Base-by-base conservation (phyloP, 768 basidiomycete genomes). In the Suillus paluster region DNA sequence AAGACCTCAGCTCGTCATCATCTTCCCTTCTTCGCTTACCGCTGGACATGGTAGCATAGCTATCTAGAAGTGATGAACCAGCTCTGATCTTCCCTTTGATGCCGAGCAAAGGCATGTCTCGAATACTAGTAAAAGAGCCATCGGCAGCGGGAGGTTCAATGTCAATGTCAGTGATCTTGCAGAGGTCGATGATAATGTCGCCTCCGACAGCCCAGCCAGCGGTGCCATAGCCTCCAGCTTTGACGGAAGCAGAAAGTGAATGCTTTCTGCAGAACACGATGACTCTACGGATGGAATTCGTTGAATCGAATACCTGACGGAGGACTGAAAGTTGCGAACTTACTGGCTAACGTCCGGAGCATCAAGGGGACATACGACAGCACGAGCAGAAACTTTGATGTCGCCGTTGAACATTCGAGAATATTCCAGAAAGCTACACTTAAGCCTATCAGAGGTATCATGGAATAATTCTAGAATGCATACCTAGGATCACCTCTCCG, bases 201-300 rank as follows among this genome's bases (percentile, higher is more conserved):
- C 95, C 95, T 17, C 87, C 87, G 58, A 96, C 85, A 52, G 92
- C 86, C 91, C 94, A 94, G 1, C 94, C 95, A 11, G 89, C 92
- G 1, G 92, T 95, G 7, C 94, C 95, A 70, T 91, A 95, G 0
- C 95, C 95, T 27, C 95, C 95, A 1, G 92, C 91, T 72, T 94
- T 95, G 67, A 95, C 83, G 10, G 92, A 94, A 6, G 90, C 84
- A 11, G 89, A 86, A 3, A 96, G 77, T 0, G 77, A 76, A 69
- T 94, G 81, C 58, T 86, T 84, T n/a, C 72, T 75, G 70, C 94
- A 95, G 74, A 96, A 95, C 14, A 83, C 66, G 61, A 97, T 74
- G 60, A 86, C 80, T 68, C 92, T 94, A 59, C 5, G 17, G 17
- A 45, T 12, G 5, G 59, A 61, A 61, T 12, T 36, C 30, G 38